Percentiles rank a stretch among this genome's conserved stretches.
These are phyloP conservation scores for Metschnikowia borealis DNA, from an alignment of 805 yeast genomes.

Conservation along the genomic window DNA sequence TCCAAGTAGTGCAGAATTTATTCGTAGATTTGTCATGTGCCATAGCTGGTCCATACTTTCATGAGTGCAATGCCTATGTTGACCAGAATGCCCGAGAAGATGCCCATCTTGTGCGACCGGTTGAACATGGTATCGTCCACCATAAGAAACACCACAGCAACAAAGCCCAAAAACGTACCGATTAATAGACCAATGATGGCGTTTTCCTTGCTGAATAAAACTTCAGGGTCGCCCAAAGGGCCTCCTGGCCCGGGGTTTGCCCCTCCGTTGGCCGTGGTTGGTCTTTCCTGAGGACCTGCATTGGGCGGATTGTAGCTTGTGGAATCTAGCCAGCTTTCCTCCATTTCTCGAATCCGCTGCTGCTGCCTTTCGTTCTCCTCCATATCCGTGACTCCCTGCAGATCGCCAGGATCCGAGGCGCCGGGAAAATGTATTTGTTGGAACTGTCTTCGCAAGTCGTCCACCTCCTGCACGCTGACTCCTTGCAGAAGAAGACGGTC, in stretches of 20 bases:
- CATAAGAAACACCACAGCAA: constrained; percentile 56
- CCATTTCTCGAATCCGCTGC: constrained; percentile 54
- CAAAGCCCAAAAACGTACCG: constrained; percentile 74
- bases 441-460: constrained; percentile 70
- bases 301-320: constrained; percentile 28
- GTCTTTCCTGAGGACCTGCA: constrained; percentile 31
- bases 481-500: constrained; percentile 83
- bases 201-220: constrained; percentile 47
- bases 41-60: constrained; percentile 27
- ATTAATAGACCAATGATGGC: constrained; percentile 63
- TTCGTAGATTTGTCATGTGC: neutral
- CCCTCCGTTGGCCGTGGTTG: constrained; percentile 4
- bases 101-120: constrained; percentile 60
- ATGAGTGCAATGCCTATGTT: constrained; percentile 66
- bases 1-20: too few species aligned
- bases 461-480: constrained; percentile 72
- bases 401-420: constrained; percentile 16
- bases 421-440: constrained; percentile 57
- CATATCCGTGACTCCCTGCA: constrained; percentile 30
- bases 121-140: constrained; percentile 59
- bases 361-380: constrained; percentile 42
- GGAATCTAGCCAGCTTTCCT: constrained; percentile 85
- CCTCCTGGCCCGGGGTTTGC: constrained; percentile 7
- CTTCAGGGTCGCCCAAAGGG: neutral
- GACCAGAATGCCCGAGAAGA: constrained; percentile 64